Evolutionary conservation across 306 rosid genomes (phyloP).

Genomic region (Begonia fuchsioides): DNA sequence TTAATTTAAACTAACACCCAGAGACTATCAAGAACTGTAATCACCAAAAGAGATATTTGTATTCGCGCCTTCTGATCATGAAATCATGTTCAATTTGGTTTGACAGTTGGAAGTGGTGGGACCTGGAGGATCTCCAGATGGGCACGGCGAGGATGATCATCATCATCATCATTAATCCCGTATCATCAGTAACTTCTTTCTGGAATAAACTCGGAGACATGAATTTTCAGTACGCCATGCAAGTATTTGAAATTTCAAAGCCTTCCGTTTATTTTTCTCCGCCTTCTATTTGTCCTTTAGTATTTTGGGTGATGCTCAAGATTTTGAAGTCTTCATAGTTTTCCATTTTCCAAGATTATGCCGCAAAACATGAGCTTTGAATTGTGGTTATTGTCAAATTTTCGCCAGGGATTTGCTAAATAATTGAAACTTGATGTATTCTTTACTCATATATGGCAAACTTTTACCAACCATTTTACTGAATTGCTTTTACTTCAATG

Average conservation of each 20-base stretch:
- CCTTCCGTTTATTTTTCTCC: not conserved
- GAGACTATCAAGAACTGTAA: too few relatives aligned
- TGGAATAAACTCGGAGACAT: slow-evolving; percentile 4
- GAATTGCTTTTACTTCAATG: too few relatives aligned
- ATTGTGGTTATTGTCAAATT: too few relatives aligned
- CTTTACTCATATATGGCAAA: too few relatives aligned
- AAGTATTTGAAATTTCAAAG: slow-evolving; percentile 2
- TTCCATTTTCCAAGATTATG: too few relatives aligned
- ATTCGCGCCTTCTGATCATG: not conserved
- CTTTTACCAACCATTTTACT: too few relatives aligned
- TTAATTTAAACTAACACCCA: not conserved
- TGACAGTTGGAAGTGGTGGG: slow-evolving; percentile 31
- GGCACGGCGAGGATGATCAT: slow-evolving; percentile 19
- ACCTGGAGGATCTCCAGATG: slow-evolving; percentile 32
- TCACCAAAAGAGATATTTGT: not conserved
- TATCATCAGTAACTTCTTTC: not conserved
- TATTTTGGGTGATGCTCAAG: slow-evolving; percentile 8
- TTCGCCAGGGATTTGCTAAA: too few relatives aligned
- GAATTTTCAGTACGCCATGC: slow-evolving; percentile 1
- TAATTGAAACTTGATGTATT: too few relatives aligned
- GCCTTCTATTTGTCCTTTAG: slow-evolving; percentile 1
- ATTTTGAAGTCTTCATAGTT: not conserved
- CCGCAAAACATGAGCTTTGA: too few relatives aligned
- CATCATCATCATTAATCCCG: slow-evolving; percentile 23
- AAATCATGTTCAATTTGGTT: not conserved